Conservation (phyloP, 345 rosid species). For the Melastoma malabathricum region DNA sequence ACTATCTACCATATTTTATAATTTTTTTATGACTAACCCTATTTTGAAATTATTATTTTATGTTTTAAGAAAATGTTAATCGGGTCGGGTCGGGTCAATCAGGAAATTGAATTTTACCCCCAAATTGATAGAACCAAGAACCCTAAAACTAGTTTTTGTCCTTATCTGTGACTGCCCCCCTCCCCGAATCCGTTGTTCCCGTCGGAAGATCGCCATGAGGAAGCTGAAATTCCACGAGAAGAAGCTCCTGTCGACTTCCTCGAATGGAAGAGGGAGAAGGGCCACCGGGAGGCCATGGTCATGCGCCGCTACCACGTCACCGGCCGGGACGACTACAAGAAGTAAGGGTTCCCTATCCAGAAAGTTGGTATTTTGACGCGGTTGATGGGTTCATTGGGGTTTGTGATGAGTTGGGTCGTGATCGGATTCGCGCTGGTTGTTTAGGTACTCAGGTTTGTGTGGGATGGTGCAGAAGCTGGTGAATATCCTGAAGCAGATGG, state of each 20-base stretch:
- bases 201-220: conserved; percentile 28
- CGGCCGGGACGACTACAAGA: conserved; percentile 87
- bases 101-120: no score
- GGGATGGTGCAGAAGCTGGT: conserved; percentile 85
- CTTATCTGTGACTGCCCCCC: no score
- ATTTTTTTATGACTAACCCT: no score
- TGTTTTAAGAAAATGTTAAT: no score
- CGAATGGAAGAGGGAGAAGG: conserved; percentile 73
- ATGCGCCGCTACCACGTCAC: conserved; percentile 59
- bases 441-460: conserved; percentile 62
- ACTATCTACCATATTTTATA: no score
- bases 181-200: no score
- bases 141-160: no score
- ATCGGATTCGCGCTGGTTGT: not conserved
- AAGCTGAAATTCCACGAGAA: conserved; percentile 58
- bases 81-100: no score
- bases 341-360: conserved; percentile 21
- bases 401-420: not conserved
- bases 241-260: conserved; percentile 57
- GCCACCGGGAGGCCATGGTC: conserved; percentile 55
- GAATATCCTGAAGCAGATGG: conserved; percentile 69
- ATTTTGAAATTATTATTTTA: no score
- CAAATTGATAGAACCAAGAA: no score
- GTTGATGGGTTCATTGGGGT: not conserved
- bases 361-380: not conserved